Conservation (phyloP, 192 early-diverging fungal species). For the Backusella luteola region DNA sequence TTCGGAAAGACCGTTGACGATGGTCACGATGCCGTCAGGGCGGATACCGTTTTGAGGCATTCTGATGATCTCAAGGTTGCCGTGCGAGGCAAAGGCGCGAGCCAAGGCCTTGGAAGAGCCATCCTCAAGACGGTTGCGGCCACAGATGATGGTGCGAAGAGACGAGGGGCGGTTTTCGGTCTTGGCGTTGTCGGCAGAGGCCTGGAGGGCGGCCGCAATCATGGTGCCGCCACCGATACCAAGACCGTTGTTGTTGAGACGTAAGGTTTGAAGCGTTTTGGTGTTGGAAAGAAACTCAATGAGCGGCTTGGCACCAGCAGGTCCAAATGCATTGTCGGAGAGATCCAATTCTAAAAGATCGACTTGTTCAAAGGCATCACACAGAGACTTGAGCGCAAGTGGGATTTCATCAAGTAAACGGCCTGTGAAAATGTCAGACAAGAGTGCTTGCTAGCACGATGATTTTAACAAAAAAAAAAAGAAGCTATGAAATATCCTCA, state of each 20-base stretch:
- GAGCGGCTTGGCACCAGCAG: conserved; percentile 88
- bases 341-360: conserved; percentile 82
- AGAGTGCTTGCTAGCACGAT: conserved; percentile 65
- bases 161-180: conserved; percentile 60
- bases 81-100: conserved; percentile 78
- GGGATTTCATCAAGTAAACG: conserved; percentile 91
- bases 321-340: conserved; percentile 98
- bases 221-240: conserved; percentile 87
- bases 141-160: conserved; percentile 81
- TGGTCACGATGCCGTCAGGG: conserved; percentile 83
- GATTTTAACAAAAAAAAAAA: background rate
- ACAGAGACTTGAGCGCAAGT: conserved; percentile 74
- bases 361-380: conserved; percentile 80
- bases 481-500: no score
- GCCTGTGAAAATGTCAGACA: conserved; percentile 94
- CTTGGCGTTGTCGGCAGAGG: conserved; percentile 69
- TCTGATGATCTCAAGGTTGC: conserved; percentile 73
- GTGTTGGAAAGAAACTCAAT: conserved; percentile 82
- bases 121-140: conserved; percentile 93
- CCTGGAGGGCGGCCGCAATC: conserved; percentile 81
- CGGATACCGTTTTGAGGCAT: conserved; percentile 99
- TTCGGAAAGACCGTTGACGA: conserved; percentile 64
- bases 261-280: conserved; percentile 76
- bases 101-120: conserved; percentile 74
- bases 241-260: conserved; percentile 96